These are phyloP conservation scores for apple (Malus domestica) DNA, from an alignment of 306 rosid species.

Conservation along the genomic window DNA sequence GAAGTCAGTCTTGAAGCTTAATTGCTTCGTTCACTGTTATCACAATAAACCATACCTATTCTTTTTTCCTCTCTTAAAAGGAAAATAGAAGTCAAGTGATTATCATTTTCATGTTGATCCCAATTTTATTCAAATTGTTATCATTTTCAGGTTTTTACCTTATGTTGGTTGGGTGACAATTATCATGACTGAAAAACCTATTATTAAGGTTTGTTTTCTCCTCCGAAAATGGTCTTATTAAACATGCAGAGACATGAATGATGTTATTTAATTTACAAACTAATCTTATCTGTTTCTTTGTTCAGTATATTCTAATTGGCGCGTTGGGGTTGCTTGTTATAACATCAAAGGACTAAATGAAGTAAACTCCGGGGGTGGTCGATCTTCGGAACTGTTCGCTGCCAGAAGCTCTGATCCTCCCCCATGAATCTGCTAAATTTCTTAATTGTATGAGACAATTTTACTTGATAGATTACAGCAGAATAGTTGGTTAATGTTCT, in stretches of 20 bases:
- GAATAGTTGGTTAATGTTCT: constrained; percentile 22
- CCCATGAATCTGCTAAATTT: constrained; percentile 22
- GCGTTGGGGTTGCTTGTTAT: constrained; percentile 75
- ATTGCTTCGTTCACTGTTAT: background rate
- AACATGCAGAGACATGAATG: background rate
- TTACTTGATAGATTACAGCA: constrained; percentile 14
- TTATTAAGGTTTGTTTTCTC: constrained; percentile 66
- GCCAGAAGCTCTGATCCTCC: constrained; percentile 8
- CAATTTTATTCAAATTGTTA: background rate
- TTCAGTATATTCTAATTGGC: constrained; percentile 73
- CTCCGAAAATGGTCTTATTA: background rate
- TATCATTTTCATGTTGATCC: background rate
- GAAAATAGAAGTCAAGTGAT: background rate
- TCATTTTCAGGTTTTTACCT: constrained; percentile 70
- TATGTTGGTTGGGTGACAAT: constrained; percentile 96
- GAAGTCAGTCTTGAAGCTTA: background rate
- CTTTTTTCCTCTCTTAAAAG: background rate
- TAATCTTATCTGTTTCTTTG: constrained; percentile 5
- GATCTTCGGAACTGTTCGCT: background rate
- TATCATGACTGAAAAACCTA: constrained; percentile 91
- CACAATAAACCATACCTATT: background rate
- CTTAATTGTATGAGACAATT: constrained; percentile 5
- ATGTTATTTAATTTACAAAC: background rate
- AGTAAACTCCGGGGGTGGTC: constrained; percentile 12
- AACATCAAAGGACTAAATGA: constrained; percentile 60